Evolutionary conservation across 345 rosid species (phyloP), one percentile per base, ranked within the genome.

Genomic region (Lepidium aucheri): DNA sequence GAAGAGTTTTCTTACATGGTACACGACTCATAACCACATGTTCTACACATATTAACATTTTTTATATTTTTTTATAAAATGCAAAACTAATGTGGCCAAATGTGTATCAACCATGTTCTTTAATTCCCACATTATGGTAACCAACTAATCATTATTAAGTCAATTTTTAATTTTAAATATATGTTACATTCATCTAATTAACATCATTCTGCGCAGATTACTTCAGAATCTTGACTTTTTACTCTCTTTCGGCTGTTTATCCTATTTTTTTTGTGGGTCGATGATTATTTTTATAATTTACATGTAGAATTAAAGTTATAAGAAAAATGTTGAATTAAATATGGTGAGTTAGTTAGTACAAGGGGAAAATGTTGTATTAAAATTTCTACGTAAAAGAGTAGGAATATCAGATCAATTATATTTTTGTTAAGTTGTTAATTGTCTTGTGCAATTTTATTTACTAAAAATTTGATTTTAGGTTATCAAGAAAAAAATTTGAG

Each of bases 1-100:
- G 56, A 71, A 63, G 69, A 70, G 75, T 38, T 71, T 55, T 71
- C 59, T 71, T 63, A 58, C 68, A 63, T 71, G 75, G 57, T 63
- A 71, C 69, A 63, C 63, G 69, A 38, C 64, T 63, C 36, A 36
- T 38, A 53, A 46, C 57, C 63, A 70, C 75, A 70, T 63, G 63
- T 12, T 69, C 14, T 28, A 9, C 14, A 14, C 33, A 30, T 20
- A 51, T 34, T 50, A 30, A 50, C 65, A 56, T 45, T 51, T 6
- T 16, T 4, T 13, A 1, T 10, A 36, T 36, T 51, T 36, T 51
- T 18, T n/a, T 30, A 7, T 50, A 7, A 38, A 24, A 56, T 57
- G 57, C 22, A 35, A 6, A 60, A 42, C n/a, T 34, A 60, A 8
- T 61, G 54, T 22, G 61, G 39, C 24, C 46, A 32, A 20, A 41